Conservation (phyloP, 73 alveolate genomes). For the Tetrahymena thermophila region DNA sequence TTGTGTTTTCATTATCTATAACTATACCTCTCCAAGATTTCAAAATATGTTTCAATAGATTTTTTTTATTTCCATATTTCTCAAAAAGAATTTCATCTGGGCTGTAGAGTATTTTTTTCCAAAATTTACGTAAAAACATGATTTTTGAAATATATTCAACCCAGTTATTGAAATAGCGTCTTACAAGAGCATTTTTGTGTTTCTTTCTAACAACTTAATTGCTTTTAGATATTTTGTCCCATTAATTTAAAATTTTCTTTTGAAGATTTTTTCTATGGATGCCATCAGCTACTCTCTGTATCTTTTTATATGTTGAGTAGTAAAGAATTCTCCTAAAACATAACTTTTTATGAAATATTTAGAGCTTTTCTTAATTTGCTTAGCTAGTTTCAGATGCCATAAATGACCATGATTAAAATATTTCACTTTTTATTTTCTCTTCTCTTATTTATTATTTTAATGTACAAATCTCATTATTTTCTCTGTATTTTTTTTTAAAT, state of each 20-base stretch:
- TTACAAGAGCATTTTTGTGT: neutral
- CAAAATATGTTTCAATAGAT: neutral
- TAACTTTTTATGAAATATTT: neutral
- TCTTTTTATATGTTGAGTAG: neutral
- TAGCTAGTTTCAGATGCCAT: neutral
- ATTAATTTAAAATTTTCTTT: neutral
- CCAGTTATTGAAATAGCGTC: neutral
- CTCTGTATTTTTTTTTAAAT: neutral
- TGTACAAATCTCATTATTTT: neutral
- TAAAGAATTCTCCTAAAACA: neutral
- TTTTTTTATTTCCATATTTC: neutral
- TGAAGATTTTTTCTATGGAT: neutral
- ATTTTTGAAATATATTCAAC: neutral
- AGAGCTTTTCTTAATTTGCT: neutral
- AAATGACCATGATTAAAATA: neutral
- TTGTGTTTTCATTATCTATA: neutral
- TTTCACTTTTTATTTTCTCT: neutral
- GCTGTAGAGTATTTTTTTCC: neutral
- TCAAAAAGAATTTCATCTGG: neutral
- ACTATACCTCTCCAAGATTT: neutral
- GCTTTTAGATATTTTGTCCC: neutral
- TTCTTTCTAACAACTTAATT: neutral
- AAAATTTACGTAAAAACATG: neutral
- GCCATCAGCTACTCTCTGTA: neutral
- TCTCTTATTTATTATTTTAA: neutral